Base-by-base conservation (phyloP, 2,329 filamentous ascomycete species). In the Aspergillus udagawae region DNA sequence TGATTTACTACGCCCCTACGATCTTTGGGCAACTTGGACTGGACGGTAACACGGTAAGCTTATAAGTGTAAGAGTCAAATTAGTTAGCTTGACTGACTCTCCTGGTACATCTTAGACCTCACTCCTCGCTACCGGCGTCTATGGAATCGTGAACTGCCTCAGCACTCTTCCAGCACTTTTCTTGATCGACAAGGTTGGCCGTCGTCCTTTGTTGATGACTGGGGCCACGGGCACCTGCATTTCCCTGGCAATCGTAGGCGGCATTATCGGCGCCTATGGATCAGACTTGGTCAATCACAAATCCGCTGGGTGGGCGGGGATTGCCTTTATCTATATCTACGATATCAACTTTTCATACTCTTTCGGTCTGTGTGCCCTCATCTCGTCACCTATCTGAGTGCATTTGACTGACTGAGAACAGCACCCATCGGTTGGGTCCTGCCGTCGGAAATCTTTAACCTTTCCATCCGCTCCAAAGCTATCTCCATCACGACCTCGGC, bases 1-100 rank as follows among this genome's bases (percentile, higher is more conserved):
- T 81, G 51, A 79, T 81, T 21, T 80, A 80, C 65, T 81, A 80
- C 53, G 77, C 78, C 0, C 78, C 79, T 0, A 78, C 71, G 1
- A 79, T 81, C 17, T 81, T 81, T 60, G 63, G 57, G 0, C 73
- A 77, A 49, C 65, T 82, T 1, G 79, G 79, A 0, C 68, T 80
- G 0, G 60, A 67, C 41, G 68, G 70, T 3, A 73, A 73, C 53
- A 72, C 70, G 1, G 65, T 67, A 60, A 6, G 56, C 28, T 20
- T 5, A 28, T 12, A 17, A 32, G 12, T 32, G 12, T 14, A 14
- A 38, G 32, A 17, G 32, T 38, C 2, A 17, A 35, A 38, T n/a
- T 32, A 17, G 32, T 38, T 17, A 7, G 6, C 12, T 38, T 38
- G 32, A 8, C 32, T 38, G 32, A 38, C 32, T 49, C 3, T 32